Percentiles rank a stretch among this genome's conserved stretches.
These are phyloP conservation scores for Blepharisma japonicum DNA, from an alignment of 73 alveolate genomes.

Conservation along the genomic window DNA sequence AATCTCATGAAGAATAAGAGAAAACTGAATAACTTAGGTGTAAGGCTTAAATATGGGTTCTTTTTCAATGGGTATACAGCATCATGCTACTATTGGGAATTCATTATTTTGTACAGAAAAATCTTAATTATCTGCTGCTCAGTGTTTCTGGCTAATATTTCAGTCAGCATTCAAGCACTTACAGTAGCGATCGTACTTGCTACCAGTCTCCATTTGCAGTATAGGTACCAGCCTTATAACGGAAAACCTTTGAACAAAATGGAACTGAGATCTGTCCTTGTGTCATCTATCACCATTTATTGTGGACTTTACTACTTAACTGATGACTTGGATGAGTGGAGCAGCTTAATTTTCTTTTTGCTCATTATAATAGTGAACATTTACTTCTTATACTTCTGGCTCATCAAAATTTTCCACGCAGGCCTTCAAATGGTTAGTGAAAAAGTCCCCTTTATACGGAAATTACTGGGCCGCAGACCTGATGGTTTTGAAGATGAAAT, in stretches of 20 bases:
- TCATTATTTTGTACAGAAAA: constrained; percentile 33
- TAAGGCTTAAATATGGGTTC: constrained; percentile 52
- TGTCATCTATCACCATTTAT: too few relatives aligned
- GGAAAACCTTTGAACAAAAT: not conserved
- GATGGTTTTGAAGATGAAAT: too few relatives aligned
- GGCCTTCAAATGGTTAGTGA: not conserved
- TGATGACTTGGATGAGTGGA: too few relatives aligned
- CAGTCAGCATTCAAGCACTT: not conserved
- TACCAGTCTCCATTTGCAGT: not conserved
- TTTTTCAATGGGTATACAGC: constrained; percentile 50
- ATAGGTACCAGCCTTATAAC: not conserved
- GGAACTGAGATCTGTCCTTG: constrained; percentile 43
- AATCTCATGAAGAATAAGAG: constrained; percentile 33
- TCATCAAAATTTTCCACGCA: not conserved
- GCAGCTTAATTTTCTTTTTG: too few relatives aligned
- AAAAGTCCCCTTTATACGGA: too few relatives aligned
- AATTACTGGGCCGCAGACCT: too few relatives aligned
- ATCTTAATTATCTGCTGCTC: not conserved
- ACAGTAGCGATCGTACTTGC: not conserved
- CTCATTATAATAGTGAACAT: too few relatives aligned
- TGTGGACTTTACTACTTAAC: too few relatives aligned
- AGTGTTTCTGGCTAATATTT: constrained; percentile 3
- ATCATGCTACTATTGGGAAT: constrained; percentile 57
- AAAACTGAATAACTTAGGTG: constrained; percentile 21
- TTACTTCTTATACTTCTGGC: not conserved